phyloP scores from a whole-genome alignment of 1,284 basidiomycete genomes.

The Grifola frondosa region DNA sequence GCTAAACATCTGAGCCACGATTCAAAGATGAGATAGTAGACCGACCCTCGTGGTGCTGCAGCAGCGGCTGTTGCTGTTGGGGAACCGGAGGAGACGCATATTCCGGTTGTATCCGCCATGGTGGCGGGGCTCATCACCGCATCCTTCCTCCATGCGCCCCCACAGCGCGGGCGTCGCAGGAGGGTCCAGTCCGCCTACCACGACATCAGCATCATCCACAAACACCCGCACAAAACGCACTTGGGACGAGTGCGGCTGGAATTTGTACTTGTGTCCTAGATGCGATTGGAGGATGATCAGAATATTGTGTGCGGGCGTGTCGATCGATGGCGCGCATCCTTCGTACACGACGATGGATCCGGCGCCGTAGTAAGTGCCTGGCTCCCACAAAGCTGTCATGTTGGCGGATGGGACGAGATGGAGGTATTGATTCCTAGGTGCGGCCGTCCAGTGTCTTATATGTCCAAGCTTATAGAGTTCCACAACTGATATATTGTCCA shows the following conservation, averaged over 20 bases:
- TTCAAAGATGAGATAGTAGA: too few relatives aligned
- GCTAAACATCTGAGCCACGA: too few relatives aligned
- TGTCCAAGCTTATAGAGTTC: too few relatives aligned
- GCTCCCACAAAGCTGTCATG: slow-evolving; percentile 57
- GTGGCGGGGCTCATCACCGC: too few relatives aligned
- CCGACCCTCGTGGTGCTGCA: too few relatives aligned
- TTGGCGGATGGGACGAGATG: too few relatives aligned
- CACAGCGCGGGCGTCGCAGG: slow-evolving; percentile 62
- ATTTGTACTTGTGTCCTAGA: slow-evolving; percentile 60
- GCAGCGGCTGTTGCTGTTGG: slow-evolving; percentile 20
- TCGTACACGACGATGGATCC: slow-evolving; percentile 59
- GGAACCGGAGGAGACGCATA: too few relatives aligned
- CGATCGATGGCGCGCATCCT: slow-evolving; percentile 42
- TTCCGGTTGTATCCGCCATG: slow-evolving; percentile 21
- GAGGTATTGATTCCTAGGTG: too few relatives aligned
- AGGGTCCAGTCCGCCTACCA: slow-evolving; percentile 67
- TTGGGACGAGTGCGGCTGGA: slow-evolving; percentile 70
- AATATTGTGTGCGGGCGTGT: neutral
- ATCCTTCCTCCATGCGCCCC: slow-evolving; percentile 49
- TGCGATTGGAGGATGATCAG: slow-evolving; percentile 1
- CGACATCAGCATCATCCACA: too few relatives aligned
- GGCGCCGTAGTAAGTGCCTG: slow-evolving; percentile 57
- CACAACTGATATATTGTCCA: too few relatives aligned
- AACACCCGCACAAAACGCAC: too few relatives aligned
- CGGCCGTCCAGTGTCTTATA: too few relatives aligned